phyloP scores from a whole-genome alignment of 2,329 filamentous ascomycete species.

The Fusarium nisikadoi region DNA sequence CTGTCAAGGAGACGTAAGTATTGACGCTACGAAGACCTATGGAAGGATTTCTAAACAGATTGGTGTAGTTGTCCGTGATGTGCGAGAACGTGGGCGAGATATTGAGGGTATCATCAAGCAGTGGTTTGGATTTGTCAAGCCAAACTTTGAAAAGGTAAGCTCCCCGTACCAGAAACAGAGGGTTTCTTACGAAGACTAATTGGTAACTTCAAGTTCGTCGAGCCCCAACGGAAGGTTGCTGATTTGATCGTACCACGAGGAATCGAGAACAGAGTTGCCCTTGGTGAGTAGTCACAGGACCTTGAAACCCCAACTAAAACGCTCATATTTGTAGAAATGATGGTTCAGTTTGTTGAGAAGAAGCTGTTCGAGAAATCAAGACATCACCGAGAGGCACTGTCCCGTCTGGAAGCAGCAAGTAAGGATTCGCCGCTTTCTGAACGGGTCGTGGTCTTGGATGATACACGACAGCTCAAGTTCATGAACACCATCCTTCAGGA shows the following conservation, averaged over 20 bases:
- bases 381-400: slow-evolving; percentile 82
- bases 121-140: slow-evolving; percentile 96
- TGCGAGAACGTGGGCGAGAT: slow-evolving; percentile 87
- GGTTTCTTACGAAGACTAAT: neutral
- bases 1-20: slow-evolving; percentile 83
- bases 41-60: slow-evolving; percentile 12
- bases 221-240: slow-evolving; percentile 89
- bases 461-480: slow-evolving; percentile 82
- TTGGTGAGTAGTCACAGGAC: slow-evolving; percentile 62
- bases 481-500: slow-evolving; percentile 94
- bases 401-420: slow-evolving; percentile 77
- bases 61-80: slow-evolving; percentile 79
- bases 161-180: neutral
- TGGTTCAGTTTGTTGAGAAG: slow-evolving; percentile 90
- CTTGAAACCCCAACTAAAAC: neutral
- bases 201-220: slow-evolving; percentile 72
- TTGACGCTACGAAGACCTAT: neutral
- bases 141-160: slow-evolving; percentile 84
- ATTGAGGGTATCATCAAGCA: slow-evolving; percentile 97
- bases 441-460: slow-evolving; percentile 78
- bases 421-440: slow-evolving; percentile 78
- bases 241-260: slow-evolving; percentile 96
- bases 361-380: slow-evolving; percentile 88
- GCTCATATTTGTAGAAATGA: slow-evolving; percentile 72
- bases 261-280: slow-evolving; percentile 93